phyloP scores from a whole-genome alignment of 257 asterid genomes.

The Plantago ovata region DNA sequence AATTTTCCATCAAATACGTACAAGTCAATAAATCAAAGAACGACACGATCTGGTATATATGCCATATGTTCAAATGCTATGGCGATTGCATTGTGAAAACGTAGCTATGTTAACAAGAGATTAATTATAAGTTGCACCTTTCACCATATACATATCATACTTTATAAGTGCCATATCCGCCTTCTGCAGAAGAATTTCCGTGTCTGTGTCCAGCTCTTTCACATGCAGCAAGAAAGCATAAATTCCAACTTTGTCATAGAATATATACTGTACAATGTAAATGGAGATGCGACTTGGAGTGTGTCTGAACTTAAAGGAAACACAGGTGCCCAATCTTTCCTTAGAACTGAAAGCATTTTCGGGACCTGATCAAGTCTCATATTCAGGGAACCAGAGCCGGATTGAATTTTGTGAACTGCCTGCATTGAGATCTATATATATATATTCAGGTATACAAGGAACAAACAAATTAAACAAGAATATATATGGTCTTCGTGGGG shows the following conservation, averaged over 20 bases:
- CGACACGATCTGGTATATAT: too few relatives aligned
- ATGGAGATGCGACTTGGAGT: neutral
- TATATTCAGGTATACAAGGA: too few relatives aligned
- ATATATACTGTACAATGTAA: neutral
- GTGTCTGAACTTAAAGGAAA: constrained; percentile 73
- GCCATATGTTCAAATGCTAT: too few relatives aligned
- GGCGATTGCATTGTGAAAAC: too few relatives aligned
- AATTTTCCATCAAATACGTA: too few relatives aligned
- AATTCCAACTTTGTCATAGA: neutral
- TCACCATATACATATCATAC: constrained; percentile 84
- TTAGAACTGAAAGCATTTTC: constrained; percentile 80
- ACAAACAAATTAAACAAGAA: too few relatives aligned
- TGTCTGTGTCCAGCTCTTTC: constrained; percentile 79
- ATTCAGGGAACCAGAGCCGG: constrained; percentile 80
- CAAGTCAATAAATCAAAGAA: too few relatives aligned
- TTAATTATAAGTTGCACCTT: too few relatives aligned
- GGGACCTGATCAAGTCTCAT: constrained; percentile 88
- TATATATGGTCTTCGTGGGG: too few relatives aligned
- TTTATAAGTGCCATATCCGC: constrained; percentile 69
- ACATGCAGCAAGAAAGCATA: too few relatives aligned
- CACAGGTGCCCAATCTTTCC: constrained; percentile 97
- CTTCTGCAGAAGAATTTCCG: constrained; percentile 67
- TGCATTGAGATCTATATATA: constrained; percentile 26
- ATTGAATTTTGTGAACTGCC: constrained; percentile 83
- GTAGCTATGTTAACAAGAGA: too few relatives aligned